Base-by-base conservation (phyloP, 371 early-diverging fungal genomes). In the Zychaea mexicana region DNA sequence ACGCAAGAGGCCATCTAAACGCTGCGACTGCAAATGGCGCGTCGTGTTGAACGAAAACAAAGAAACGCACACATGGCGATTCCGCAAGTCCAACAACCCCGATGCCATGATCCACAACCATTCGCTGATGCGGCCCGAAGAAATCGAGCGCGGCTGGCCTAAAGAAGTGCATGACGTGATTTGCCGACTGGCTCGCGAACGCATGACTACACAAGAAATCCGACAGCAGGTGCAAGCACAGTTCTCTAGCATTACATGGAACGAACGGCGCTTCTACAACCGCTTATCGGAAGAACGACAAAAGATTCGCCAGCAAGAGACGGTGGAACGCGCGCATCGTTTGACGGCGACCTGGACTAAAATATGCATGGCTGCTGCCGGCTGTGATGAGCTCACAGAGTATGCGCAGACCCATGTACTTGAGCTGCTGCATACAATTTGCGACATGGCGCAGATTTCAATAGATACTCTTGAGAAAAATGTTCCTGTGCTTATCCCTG, bases 11-110 rank as follows among this genome's bases (percentile, higher is more conserved):
- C 73, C 79, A 2, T 85, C 85, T 3, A 78, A 83, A 74, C 80
- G 86, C 26, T 87, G 88, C 58, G 88, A 85, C 63, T 87, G 88
- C 67, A 77, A 85, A 63, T 87, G 88, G 88, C 80, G 88, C 12
- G 83, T 87, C 26, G 84, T 86, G 0, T 60, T 88, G 13, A 85
- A 81, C 61, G 84, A 86, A 68, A 80, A 76, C 26, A 73, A 75
- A 45, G 72, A 80, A 27, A 58, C 65, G 21, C 65, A 64, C 27
- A 64, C 68, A 19, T 88, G 85, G 85, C 76, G 83, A 57, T 88
- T 88, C 49, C 74, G 86, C 19, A 84, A 86, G 68, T 86, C 88
- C 10, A 76, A 81, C 62, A 86, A 86, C 69, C 81, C 86, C 13
- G 83, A 84, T 24, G 83, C 85, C 1, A 77, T 70, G 65, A 72